These are phyloP conservation scores for Quillaja saponaria DNA, from an alignment of 306 rosid genomes.

Conservation along the genomic window DNA sequence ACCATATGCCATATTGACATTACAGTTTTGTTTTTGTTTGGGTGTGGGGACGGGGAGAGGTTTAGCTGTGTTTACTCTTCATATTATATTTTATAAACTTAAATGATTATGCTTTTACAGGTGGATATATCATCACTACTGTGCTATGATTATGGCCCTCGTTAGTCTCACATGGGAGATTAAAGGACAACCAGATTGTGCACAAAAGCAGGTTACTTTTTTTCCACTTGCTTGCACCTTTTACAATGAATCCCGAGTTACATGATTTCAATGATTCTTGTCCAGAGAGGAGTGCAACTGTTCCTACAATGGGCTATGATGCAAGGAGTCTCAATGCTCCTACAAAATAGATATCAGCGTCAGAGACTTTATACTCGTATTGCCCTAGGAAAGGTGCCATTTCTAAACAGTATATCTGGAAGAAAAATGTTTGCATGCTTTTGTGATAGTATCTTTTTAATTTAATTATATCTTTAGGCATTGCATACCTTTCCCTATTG, in stretches of 20 bases:
- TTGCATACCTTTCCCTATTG: not conserved
- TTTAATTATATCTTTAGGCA: not conserved
- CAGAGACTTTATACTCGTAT: constrained; percentile 97
- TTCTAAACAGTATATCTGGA: constrained; percentile 5
- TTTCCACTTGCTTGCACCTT: constrained; percentile 13
- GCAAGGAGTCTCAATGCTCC: constrained; percentile 99
- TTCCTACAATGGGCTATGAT: constrained; percentile 99
- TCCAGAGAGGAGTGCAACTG: constrained; percentile 95
- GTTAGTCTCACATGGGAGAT: constrained; percentile 99
- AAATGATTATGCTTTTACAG: constrained; percentile 37
- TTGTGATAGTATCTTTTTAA: constrained; percentile 21
- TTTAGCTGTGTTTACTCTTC: not conserved
- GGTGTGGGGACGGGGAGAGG: too few relatives aligned
- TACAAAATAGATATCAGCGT: constrained; percentile 98
- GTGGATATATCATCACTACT: constrained; percentile 99
- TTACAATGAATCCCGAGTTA: not conserved
- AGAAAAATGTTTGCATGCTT: not conserved
- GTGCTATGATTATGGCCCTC: constrained; percentile 93
- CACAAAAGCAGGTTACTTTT: constrained; percentile 74
- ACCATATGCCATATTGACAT: too few relatives aligned
- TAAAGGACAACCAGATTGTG: constrained; percentile 90
- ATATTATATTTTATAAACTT: constrained; percentile 13
- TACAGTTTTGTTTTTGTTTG: too few relatives aligned
- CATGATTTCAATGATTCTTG: constrained; percentile 25
- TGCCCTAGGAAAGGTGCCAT: constrained; percentile 93